These are phyloP conservation scores for Phialophora chinensis DNA, from an alignment of 2,329 filamentous ascomycete species.

Conservation along the genomic window DNA sequence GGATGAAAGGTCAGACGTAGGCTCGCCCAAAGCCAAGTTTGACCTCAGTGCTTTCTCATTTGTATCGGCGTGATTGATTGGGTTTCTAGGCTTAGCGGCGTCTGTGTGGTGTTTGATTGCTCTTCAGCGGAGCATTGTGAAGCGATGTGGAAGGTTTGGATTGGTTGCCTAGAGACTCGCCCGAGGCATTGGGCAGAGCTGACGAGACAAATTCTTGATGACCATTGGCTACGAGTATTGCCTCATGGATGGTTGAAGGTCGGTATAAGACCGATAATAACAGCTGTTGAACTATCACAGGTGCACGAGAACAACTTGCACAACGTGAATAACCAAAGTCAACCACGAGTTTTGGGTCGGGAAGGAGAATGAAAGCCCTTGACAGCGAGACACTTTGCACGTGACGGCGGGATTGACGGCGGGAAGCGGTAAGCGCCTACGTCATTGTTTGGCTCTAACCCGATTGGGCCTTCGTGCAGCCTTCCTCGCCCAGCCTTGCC, in stretches of 20 bases:
- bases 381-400: not conserved
- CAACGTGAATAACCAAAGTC: not conserved
- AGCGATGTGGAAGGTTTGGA: constrained; percentile 26
- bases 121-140: constrained; percentile 2
- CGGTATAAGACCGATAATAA: not conserved
- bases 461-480: not conserved
- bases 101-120: constrained; percentile 20
- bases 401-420: not conserved
- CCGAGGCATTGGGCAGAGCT: constrained; percentile 25
- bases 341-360: not conserved
- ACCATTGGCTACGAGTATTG: constrained; percentile 26
- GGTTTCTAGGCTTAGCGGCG: constrained; percentile 21
- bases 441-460: constrained; percentile 4
- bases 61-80: constrained; percentile 36
- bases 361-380: not conserved
- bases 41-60: constrained; percentile 49
- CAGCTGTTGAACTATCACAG: not conserved
- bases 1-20: constrained; percentile 42
- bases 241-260: not conserved
- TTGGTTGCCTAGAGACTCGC: constrained; percentile 17
- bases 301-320: not conserved
- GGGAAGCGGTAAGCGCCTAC: not conserved
- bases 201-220: constrained; percentile 6
- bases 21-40: constrained; percentile 38
- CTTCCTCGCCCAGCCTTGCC: constrained; percentile 13